Percentiles rank a stretch among this genome's conserved stretches.
Evolutionary conservation across 1,284 basidiomycete genomes (phyloP).

Genomic region (Ceratobasidium sp.): DNA sequence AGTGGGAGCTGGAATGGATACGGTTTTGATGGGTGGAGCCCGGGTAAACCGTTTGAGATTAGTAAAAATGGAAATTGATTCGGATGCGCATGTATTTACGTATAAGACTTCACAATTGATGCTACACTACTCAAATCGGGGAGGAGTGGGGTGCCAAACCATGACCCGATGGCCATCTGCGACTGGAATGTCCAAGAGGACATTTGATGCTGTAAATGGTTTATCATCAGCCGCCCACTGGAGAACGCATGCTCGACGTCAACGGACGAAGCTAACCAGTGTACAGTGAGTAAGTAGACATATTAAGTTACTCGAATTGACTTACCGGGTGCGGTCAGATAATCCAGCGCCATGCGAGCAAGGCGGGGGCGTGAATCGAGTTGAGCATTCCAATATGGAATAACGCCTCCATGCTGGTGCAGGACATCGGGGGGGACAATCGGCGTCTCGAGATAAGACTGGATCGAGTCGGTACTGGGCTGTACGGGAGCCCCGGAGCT

Average conservation of each 20-base stretch:
- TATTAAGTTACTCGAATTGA: neutral
- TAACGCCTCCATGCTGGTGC: neutral
- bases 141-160: constrained; percentile 1
- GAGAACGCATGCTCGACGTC: constrained; percentile 12
- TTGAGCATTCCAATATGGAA: constrained; percentile 3
- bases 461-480: neutral
- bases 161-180: constrained; percentile 18
- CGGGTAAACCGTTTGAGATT: neutral
- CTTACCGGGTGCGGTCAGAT: constrained; percentile 1
- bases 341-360: constrained; percentile 24
- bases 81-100: neutral
- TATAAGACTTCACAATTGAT: constrained; percentile 1
- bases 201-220: constrained; percentile 21
- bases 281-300: no score
- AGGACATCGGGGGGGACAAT: neutral
- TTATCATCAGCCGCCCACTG: constrained; percentile 7
- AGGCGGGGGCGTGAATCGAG: neutral
- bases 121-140: neutral
- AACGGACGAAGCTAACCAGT: neutral
- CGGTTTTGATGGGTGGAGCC: constrained; percentile 1
- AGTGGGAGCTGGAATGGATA: no score
- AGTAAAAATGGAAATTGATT: neutral
- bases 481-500: neutral
- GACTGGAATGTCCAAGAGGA: constrained; percentile 5
- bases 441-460: constrained; percentile 6